Conservation (phyloP, 331 rosid genomes). For the Cucumis variabilis region DNA sequence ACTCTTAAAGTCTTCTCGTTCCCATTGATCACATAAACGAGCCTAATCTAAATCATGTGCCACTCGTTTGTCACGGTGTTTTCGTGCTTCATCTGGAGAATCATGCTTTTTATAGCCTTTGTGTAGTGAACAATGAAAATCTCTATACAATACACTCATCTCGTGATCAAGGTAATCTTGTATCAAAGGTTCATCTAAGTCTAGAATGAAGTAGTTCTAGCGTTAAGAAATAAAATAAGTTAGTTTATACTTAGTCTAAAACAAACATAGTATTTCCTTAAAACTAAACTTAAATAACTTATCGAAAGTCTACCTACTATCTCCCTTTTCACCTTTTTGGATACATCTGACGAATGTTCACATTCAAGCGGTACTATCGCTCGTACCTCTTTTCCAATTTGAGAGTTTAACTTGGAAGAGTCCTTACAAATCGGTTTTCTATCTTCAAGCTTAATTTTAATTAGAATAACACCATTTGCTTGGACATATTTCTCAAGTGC, state of each 20-base stretch:
- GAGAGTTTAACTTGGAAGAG: no score
- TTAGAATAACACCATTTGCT: not conserved
- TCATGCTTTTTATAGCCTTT: no score
- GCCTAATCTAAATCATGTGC: not conserved
- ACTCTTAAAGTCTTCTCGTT: no score
- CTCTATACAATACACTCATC: no score
- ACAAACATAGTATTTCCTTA: no score
- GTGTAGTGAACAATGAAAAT: no score
- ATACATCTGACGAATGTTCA: not conserved
- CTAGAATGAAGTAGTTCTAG: not conserved
- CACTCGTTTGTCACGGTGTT: no score
- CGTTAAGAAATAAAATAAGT: not conserved
- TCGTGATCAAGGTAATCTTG: not conserved
- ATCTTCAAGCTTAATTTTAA: no score
- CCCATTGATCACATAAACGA: not conserved
- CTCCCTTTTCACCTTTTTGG: not conserved
- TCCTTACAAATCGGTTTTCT: no score
- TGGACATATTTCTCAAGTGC: not conserved
- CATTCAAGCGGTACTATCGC: not conserved
- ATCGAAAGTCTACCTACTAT: not conserved
- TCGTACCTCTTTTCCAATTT: not conserved
- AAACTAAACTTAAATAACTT: no score
- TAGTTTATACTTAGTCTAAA: no score
- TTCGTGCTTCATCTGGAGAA: no score
- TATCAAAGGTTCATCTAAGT: not conserved